These are phyloP conservation scores for Ascochyta viciae-villosae DNA, from an alignment of 2,329 filamentous ascomycete genomes.

Conservation along the genomic window DNA sequence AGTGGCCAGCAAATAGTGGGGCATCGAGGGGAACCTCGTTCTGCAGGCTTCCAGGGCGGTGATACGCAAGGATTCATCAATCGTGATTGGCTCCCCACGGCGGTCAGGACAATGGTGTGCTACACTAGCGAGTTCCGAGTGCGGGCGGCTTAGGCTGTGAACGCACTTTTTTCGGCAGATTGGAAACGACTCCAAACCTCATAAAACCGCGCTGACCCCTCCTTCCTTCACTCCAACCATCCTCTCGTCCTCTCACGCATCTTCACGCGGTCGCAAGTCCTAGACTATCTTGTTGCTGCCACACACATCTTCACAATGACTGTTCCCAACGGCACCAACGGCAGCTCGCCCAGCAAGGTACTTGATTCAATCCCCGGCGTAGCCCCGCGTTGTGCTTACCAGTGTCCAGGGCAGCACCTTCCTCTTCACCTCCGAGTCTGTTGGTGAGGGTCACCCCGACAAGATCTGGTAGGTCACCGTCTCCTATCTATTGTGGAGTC, in stretches of 20 bases:
- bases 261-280: constrained; percentile 48
- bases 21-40: constrained; percentile 23
- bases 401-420: constrained; percentile 45
- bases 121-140: constrained; percentile 9
- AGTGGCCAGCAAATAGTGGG: constrained; percentile 4
- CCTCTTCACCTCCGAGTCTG: constrained; percentile 61
- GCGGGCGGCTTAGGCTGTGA: constrained; percentile 14
- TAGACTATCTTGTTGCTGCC: constrained; percentile 40
- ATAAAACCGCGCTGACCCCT: constrained; percentile 42
- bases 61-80: background rate
- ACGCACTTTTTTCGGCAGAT: constrained; percentile 41
- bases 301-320: constrained; percentile 29
- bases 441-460: constrained; percentile 74
- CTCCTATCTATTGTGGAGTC: background rate
- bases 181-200: constrained; percentile 25
- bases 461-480: constrained; percentile 75
- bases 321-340: constrained; percentile 35
- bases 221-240: constrained; percentile 24
- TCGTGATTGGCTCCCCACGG: constrained; percentile 30
- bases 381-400: constrained; percentile 24
- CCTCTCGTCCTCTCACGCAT: constrained; percentile 34
- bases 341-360: constrained; percentile 36
- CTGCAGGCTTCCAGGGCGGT: constrained; percentile 19
- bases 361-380: constrained; percentile 4
- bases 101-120: constrained; percentile 10